Base-by-base conservation (phyloP, 2,329 filamentous ascomycete genomes). In the Botrytis cinerea region DNA sequence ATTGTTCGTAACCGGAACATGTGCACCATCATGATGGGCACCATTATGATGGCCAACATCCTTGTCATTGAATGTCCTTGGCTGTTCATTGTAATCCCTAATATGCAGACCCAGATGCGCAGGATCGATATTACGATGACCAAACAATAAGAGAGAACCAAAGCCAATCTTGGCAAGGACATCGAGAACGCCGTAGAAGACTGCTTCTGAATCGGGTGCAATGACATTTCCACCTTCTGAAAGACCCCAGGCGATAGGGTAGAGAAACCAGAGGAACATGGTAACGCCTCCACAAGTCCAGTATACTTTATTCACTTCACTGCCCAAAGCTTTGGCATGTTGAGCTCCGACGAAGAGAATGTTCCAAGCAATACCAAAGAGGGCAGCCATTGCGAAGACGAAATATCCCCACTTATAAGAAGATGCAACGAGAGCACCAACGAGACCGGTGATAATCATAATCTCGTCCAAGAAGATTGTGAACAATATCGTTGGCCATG, bases 361-460 rank as follows among this genome's bases (percentile, higher is more conserved):
- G 73, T 89, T 82, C 80, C 88, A 93, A 57, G 86, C 80, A 69
- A 93, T 86, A 80, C 88, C 90, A 75, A 88, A 82, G 73, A 92
- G 86, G 43, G 86, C 84, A 4, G 83, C 80, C 78, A 81, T 84
- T 72, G 86, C 87, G 73, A 91, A 90, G 16, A 83, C 82, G 80
- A 86, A 91, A 82, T 90, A 93, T 1, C 89, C 89, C 89, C 88
- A 92, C 79, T 92, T 93, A 84, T 92, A 93, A 3, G 82, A 83
- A 14, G 86, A 88, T 25, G 81, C 80, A 5, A 91, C 88, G 1
- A 92, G 85, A 4, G 91, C 89, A 43, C 91, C 91, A 28, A 92
- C 85, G 9, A 92, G 85, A 38, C 89, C 89, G 35, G 87, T 88
- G n/a, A 92, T 83, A 66, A 93, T 87, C 89, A 92, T 91, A 77